These are phyloP conservation scores for Phytophthora rubi DNA, from an alignment of 352 stramenopile genomes.

Conservation along the genomic window DNA sequence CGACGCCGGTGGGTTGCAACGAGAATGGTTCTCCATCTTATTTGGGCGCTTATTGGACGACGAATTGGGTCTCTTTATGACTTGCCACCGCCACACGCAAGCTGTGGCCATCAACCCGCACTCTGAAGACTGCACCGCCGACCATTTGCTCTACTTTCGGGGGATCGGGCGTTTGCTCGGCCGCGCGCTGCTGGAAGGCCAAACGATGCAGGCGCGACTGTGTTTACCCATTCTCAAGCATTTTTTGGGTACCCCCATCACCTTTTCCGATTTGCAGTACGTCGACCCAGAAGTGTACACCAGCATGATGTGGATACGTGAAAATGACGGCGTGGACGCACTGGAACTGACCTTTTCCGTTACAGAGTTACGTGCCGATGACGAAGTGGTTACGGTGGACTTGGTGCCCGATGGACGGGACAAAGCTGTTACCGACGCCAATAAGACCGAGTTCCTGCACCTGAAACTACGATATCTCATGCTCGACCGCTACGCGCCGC, in stretches of 20 bases:
- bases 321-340: conserved; percentile 71
- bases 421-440: conserved; percentile 93
- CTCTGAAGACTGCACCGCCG: conserved; percentile 71
- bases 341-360: conserved; percentile 81
- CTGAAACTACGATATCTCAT: conserved; percentile 96
- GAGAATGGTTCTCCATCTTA: conserved; percentile 86
- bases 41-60: conserved; percentile 74
- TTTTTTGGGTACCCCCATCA: conserved; percentile 80
- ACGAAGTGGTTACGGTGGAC: conserved; percentile 67
- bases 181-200: conserved; percentile 73
- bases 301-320: conserved; percentile 73
- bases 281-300: conserved; percentile 83
- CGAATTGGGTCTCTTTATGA: conserved; percentile 76
- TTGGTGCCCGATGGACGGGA: conserved; percentile 62
- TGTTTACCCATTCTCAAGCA: conserved; percentile 84
- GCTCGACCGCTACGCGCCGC: conserved; percentile 91
- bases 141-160: conserved; percentile 90
- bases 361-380: conserved; percentile 65
- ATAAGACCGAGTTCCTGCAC: conserved; percentile 95
- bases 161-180: conserved; percentile 75
- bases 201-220: conserved; percentile 74
- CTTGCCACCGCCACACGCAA: conserved; percentile 71
- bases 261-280: conserved; percentile 84
- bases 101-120: conserved; percentile 80
- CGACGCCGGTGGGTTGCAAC: conserved; percentile 77